A percentile compares a stretch with the other conserved stretches of the same genome.
Evolutionary conservation across 208 protist species (phyloP).

Genomic region (Leptomonas seymouri): DNA sequence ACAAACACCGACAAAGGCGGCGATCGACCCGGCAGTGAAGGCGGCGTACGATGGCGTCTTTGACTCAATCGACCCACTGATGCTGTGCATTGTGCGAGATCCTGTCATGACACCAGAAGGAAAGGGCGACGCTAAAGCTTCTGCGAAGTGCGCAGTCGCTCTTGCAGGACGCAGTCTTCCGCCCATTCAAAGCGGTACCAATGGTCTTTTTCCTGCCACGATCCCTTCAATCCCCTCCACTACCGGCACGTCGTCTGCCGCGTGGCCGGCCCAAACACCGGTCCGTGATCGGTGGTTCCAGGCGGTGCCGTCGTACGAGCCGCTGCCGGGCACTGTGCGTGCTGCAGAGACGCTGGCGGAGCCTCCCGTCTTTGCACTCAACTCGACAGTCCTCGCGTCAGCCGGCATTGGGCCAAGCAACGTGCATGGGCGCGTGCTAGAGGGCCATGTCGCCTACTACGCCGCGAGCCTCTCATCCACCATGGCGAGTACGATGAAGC

Average conservation of each 20-base stretch:
- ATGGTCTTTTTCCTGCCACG: not conserved
- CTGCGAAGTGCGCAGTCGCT: not conserved
- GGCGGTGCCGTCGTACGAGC: slow-evolving; percentile 71
- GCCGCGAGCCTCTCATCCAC: slow-evolving; percentile 6
- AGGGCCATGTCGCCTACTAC: slow-evolving; percentile 57
- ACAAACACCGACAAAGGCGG: not conserved
- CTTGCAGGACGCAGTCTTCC: slow-evolving; percentile 12
- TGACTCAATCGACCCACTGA: slow-evolving; percentile 43
- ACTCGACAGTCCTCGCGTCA: slow-evolving; percentile 34
- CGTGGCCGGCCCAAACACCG: slow-evolving; percentile 28
- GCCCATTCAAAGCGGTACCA: not conserved
- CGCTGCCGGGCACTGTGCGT: slow-evolving; percentile 73
- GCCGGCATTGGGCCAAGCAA: slow-evolving; percentile 28
- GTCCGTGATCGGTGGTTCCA: slow-evolving; percentile 67
- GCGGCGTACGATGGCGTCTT: slow-evolving; percentile 50
- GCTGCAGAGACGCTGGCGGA: slow-evolving; percentile 32
- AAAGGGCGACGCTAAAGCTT: not conserved
- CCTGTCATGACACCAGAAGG: slow-evolving; percentile 13
- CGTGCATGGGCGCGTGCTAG: slow-evolving; percentile 41
- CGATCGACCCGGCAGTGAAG: slow-evolving; percentile 22
- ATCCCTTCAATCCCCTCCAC: not conserved
- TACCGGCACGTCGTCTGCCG: slow-evolving; percentile 6
- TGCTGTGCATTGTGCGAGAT: slow-evolving; percentile 57
- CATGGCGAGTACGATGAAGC: not conserved
- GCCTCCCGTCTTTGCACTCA: slow-evolving; percentile 46